Percentiles rank a stretch among this genome's conserved stretches.
Conservation (phyloP, 1,284 basidiomycete species). For the Tremellales sp. region DNA sequence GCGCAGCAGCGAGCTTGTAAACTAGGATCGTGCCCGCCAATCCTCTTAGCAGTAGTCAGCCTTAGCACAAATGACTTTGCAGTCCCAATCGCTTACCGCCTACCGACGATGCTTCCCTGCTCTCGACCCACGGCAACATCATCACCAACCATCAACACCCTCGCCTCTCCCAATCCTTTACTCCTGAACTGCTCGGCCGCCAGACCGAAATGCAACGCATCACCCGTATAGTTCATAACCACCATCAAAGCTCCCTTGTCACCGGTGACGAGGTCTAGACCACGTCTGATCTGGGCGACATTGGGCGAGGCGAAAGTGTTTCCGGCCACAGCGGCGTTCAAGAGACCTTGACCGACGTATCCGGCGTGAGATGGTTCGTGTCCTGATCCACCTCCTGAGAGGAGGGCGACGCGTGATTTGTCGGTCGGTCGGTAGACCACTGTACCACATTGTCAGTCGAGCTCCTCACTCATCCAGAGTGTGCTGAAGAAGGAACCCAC, state of each 20-base stretch:
- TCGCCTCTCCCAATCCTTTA: slow-evolving; percentile 65
- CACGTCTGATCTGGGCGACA: slow-evolving; percentile 71
- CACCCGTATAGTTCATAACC: slow-evolving; percentile 80
- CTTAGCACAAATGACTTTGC: slow-evolving; percentile 10
- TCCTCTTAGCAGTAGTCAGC: slow-evolving; percentile 55
- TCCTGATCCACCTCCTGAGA: slow-evolving; percentile 86
- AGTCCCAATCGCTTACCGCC: slow-evolving; percentile 28
- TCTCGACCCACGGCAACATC: slow-evolving; percentile 78
- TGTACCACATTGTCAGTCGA: slow-evolving; percentile 2
- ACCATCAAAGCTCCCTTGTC: slow-evolving; percentile 61
- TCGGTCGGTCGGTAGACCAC: slow-evolving; percentile 25
- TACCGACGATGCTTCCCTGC: slow-evolving; percentile 49
- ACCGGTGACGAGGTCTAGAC: slow-evolving; percentile 71
- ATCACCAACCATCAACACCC: slow-evolving; percentile 82
- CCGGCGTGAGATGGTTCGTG: slow-evolving; percentile 82
- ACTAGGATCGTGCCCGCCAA: slow-evolving; percentile 84
- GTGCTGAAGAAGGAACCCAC: slow-evolving; percentile 12
- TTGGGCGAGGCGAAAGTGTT: slow-evolving; percentile 85
- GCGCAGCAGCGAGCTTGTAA: slow-evolving; percentile 85
- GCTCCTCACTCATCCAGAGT: background rate
- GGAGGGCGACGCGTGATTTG: slow-evolving; percentile 64
- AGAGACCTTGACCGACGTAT: slow-evolving; percentile 72
- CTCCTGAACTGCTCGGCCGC: slow-evolving; percentile 81
- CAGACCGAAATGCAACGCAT: slow-evolving; percentile 87
- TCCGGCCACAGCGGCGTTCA: slow-evolving; percentile 80